phyloP scores from a whole-genome alignment of 345 rosid species.

The Eutrema heterophyllum region DNA sequence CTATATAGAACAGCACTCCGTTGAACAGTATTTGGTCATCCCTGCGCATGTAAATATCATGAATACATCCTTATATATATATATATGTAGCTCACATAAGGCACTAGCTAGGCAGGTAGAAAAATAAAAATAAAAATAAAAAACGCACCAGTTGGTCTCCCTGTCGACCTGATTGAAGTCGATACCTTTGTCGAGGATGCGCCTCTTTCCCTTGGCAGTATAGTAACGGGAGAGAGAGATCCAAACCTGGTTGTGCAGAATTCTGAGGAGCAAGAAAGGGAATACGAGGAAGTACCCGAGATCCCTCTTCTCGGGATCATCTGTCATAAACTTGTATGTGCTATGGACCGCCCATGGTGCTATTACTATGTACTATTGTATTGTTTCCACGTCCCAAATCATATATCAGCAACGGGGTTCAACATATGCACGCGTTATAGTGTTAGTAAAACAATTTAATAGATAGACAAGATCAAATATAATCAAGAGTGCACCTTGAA shows the following conservation, averaged over 20 bases:
- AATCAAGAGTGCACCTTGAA: constrained; percentile 38
- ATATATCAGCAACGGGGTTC: constrained; percentile 1
- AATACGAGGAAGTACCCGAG: constrained; percentile 32
- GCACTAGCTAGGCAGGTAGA: background rate
- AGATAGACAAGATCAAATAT: background rate
- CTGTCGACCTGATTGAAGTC: constrained; percentile 67
- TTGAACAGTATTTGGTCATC: constrained; percentile 69
- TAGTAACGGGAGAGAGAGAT: constrained; percentile 45
- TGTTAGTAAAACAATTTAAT: background rate
- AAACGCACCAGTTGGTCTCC: constrained; percentile 51
- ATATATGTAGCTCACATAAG: background rate
- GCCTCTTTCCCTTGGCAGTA: constrained; percentile 45
- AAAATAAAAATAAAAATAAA: too few relatives aligned
- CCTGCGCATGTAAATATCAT: constrained; percentile 44
- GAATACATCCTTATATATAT: background rate
- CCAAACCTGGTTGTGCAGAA: constrained; percentile 63
- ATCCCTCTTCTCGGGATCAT: constrained; percentile 33
- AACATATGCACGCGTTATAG: background rate
- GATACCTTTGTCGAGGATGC: constrained; percentile 52
- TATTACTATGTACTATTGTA: constrained; percentile 41
- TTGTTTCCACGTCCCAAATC: constrained; percentile 8
- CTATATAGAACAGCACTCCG: constrained; percentile 44
- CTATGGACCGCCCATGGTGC: constrained; percentile 55
- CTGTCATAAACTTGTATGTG: constrained; percentile 31
- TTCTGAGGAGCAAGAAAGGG: constrained; percentile 39